Evolutionary conservation across 148 eudicot genomes (phyloP).

Genomic region (Suaeda aralocaspica): DNA sequence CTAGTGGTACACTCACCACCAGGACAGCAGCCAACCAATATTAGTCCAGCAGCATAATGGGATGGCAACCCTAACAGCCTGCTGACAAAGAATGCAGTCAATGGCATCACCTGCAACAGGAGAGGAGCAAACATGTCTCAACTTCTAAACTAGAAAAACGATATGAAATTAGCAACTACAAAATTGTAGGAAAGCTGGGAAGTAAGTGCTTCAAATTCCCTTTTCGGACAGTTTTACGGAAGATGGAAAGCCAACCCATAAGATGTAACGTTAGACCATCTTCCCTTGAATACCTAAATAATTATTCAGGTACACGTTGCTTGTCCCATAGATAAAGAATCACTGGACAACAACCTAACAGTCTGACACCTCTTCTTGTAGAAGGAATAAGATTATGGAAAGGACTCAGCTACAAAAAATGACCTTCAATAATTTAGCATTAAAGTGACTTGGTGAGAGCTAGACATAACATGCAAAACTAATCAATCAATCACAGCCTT

Average conservation of each 20-base stretch:
- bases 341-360: too few species aligned
- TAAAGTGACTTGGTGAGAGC: too few species aligned
- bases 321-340: neutral
- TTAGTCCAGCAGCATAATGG: conserved; percentile 77
- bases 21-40: conserved; percentile 86
- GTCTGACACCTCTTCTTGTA: too few species aligned
- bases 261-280: neutral
- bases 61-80: conserved; percentile 67
- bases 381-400: too few species aligned
- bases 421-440: too few species aligned
- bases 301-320: neutral
- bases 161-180: neutral
- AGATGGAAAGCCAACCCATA: neutral
- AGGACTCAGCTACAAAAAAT: too few species aligned
- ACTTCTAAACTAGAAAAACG: neutral
- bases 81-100: conserved; percentile 69
- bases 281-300: neutral
- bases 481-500: too few species aligned
- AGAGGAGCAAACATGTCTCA: neutral
- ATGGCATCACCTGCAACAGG: conserved; percentile 69
- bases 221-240: neutral
- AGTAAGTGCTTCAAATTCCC: neutral
- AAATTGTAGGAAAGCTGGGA: neutral
- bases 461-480: too few species aligned
- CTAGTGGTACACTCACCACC: conserved; percentile 48